These are phyloP conservation scores for Hirsutella thompsonii DNA, from an alignment of 2,329 filamentous ascomycete genomes.

Conservation along the genomic window DNA sequence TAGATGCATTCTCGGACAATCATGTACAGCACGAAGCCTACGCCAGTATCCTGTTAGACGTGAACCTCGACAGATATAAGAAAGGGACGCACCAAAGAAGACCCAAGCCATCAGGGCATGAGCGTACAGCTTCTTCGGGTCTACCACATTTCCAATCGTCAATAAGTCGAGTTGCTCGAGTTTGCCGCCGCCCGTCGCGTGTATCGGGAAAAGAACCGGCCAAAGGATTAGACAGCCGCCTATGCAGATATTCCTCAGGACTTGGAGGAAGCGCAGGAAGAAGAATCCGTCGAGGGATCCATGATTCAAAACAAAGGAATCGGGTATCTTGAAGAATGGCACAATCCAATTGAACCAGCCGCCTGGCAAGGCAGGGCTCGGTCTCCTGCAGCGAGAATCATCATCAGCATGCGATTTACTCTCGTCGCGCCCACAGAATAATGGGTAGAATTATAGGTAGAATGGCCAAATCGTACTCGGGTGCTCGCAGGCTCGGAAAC, in stretches of 20 bases:
- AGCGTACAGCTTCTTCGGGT: slow-evolving; percentile 57
- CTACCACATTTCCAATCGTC: slow-evolving; percentile 62
- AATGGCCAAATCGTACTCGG: slow-evolving; percentile 16
- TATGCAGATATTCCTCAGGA: slow-evolving; percentile 73
- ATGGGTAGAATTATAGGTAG: neutral
- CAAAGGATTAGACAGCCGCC: slow-evolving; percentile 76
- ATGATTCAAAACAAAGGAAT: slow-evolving; percentile 76
- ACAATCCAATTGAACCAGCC: slow-evolving; percentile 57
- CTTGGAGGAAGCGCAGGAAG: slow-evolving; percentile 57
- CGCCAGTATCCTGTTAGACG: neutral
- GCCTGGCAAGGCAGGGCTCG: slow-evolving; percentile 22
- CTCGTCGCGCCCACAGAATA: neutral
- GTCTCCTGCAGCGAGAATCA: neutral
- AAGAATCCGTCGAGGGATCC: slow-evolving; percentile 88
- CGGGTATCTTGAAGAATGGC: slow-evolving; percentile 53
- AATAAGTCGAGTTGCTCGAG: slow-evolving; percentile 61
- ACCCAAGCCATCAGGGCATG: slow-evolving; percentile 71
- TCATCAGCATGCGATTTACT: neutral
- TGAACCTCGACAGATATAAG: neutral
- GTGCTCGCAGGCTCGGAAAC: slow-evolving; percentile 32
- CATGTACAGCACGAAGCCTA: slow-evolving; percentile 77
- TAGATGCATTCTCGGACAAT: slow-evolving; percentile 81
- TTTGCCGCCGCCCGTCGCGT: slow-evolving; percentile 63
- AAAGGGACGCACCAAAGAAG: slow-evolving; percentile 40
- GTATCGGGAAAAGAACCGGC: slow-evolving; percentile 77